phyloP scores from a whole-genome alignment of 192 early-diverging fungal species.

The Blastocladiella britannica region DNA sequence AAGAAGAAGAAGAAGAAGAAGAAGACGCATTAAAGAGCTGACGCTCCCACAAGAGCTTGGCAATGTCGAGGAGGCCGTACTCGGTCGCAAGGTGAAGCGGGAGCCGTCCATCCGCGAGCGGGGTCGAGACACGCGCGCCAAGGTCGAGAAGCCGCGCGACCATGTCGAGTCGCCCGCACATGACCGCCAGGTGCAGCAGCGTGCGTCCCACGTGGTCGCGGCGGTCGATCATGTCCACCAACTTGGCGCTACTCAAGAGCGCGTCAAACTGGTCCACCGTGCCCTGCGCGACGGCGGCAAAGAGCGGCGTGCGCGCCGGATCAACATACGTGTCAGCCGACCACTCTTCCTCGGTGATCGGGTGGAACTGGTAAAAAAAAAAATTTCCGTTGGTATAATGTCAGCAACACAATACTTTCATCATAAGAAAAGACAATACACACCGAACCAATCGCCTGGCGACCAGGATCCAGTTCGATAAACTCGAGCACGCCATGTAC shows the following conservation, averaged over 20 bases:
- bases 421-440: no score
- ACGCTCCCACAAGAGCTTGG: conserved; percentile 5
- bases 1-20: no score
- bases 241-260: no score
- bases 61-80: conserved; percentile 10
- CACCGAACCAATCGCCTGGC: conserved; percentile 14
- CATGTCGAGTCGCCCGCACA: conserved; percentile 7
- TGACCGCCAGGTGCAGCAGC: conserved; percentile 4
- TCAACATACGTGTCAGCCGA: conserved; percentile 7
- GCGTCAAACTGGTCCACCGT: not conserved
- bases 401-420: no score
- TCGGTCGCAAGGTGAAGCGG: conserved; percentile 9
- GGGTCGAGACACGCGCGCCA: conserved; percentile 7
- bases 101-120: conserved; percentile 10
- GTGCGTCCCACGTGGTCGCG: conserved; percentile 12
- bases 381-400: no score
- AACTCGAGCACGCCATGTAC: conserved; percentile 8
- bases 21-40: not conserved
- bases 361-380: no score
- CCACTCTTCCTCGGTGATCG: conserved; percentile 16
- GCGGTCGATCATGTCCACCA: conserved; percentile 3
- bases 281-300: conserved; percentile 5
- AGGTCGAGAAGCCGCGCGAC: conserved; percentile 2
- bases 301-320: not conserved
- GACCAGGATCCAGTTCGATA: conserved; percentile 11